A percentile compares a stretch with the other conserved stretches of the same genome.
Evolutionary conservation across 108 stramenopile genomes (phyloP).

Genomic region (Mayamaea pseudoterrestris): DNA sequence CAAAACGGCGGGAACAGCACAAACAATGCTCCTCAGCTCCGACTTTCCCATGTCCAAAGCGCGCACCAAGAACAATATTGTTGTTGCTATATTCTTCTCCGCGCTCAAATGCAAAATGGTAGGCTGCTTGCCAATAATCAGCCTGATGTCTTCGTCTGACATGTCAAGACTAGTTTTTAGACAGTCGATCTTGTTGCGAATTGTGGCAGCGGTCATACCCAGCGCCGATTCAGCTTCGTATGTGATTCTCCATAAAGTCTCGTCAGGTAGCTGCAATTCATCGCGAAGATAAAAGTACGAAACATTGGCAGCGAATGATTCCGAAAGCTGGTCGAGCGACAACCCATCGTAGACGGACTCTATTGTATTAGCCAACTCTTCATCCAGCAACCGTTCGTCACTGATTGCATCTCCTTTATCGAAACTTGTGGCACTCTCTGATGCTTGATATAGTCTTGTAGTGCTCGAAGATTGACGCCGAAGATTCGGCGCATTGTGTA

Average conservation of each 20-base stretch:
- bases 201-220: constrained; percentile 53
- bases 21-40: constrained; percentile 37
- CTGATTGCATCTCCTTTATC: no score
- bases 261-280: constrained; percentile 59
- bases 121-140: constrained; percentile 39
- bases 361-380: no score
- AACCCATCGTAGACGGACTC: no score
- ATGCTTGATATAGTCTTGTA: no score
- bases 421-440: no score
- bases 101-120: constrained; percentile 50
- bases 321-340: no score
- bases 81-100: constrained; percentile 47
- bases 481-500: no score
- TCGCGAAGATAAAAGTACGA: constrained; percentile 74
- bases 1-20: constrained; percentile 48
- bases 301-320: no score
- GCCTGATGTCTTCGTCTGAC: constrained; percentile 45
- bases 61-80: constrained; percentile 41
- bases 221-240: constrained; percentile 47
- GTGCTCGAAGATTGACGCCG: no score
- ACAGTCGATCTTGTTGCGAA: constrained; percentile 45
- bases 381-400: no score
- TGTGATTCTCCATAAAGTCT: constrained; percentile 72
- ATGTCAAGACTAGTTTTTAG: constrained; percentile 43
- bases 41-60: constrained; percentile 37